Evolutionary conservation across 177 flowering plant species (phyloP), one percentile per base, ranked within the genome.

Genomic region (Telopea speciosissima): DNA sequence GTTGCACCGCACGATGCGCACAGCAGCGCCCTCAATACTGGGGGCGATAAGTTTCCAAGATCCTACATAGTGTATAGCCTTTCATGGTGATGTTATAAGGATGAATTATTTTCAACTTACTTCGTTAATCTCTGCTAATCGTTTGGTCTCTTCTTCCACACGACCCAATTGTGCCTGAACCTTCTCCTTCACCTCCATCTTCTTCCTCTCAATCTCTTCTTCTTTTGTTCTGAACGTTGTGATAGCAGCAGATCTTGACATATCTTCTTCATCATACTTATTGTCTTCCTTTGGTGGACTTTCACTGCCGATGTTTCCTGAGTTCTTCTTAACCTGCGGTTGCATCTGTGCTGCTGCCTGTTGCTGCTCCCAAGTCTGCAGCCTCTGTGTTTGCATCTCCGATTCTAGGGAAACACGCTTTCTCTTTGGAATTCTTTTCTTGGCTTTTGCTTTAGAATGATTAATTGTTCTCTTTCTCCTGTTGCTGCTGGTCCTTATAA

Each of bases 181-280:
- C 74, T 79, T 89, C 68, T 85, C 87, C 69, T 78, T 83, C 23
- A 89, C 86, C 77, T 85, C 91, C 81, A 84, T 79, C 77, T 88
- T 91, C 83, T 82, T 91, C 85, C 70, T 88, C 81, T 91, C 93
- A 24, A 91, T 91, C 85, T 89, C 89, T 56, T 89, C 97, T 74
- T 91, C 97, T 76, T 87, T 90, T 0, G 83, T 86, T 23, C 86
- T 63, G 69, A 91, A 91, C 44, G 83, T 42, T 11, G 82, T 77
- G 26, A 91, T 74, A 8, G 89, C 88, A 0, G 93, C 85, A 0
- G 93, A 85, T 73, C 79, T 82, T 6, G 97, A 78, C 76, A 87
- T 81, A 68, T 91, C 93, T 42, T 90, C 97, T 4, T 89, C 31
- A 28, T 28, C 31, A 28, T 28, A 2, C 31, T 28, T 28, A 28